Evolutionary conservation across 2,329 filamentous ascomycete species (phyloP).

Genomic region (Aspergillus quadricinctus): DNA sequence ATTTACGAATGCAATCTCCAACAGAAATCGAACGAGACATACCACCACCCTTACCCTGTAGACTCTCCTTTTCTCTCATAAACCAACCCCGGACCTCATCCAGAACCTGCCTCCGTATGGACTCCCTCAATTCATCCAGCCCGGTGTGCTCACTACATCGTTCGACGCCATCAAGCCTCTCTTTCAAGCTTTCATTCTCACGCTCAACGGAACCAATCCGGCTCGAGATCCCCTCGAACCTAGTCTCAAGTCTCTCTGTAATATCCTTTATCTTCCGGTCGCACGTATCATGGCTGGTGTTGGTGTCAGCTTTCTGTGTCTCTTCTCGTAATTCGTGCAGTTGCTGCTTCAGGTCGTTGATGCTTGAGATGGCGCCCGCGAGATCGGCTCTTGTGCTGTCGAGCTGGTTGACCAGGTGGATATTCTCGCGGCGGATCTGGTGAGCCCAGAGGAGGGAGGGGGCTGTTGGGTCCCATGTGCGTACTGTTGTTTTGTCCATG

Average conservation of each 20-base stretch:
- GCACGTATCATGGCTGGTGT: not conserved
- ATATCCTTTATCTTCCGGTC: not conserved
- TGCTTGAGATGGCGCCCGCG: constrained; percentile 4
- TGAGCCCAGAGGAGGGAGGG: constrained; percentile 36
- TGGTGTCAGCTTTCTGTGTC: not conserved
- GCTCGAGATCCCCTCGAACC: not conserved
- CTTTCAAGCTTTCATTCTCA: not conserved
- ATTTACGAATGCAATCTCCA: no score
- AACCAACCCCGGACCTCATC: not conserved
- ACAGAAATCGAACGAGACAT: not conserved
- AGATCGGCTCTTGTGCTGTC: constrained; percentile 15
- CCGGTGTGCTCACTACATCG: not conserved
- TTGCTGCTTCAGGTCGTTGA: constrained; percentile 1
- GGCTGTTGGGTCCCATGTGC: constrained; percentile 4
- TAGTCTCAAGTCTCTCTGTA: not conserved
- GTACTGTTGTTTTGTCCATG: constrained; percentile 2
- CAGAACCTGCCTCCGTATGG: not conserved
- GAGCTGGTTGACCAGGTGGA: constrained; percentile 26
- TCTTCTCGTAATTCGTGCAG: constrained; percentile 3
- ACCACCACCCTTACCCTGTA: not conserved
- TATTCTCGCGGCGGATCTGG: constrained; percentile 36
- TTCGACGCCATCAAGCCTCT: not conserved
- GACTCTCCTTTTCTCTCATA: not conserved
- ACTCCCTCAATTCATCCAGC: not conserved
- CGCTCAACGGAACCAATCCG: not conserved